These are phyloP conservation scores for Sporisorium reilianum DNA, from an alignment of 1,284 basidiomycete genomes.

Conservation along the genomic window DNA sequence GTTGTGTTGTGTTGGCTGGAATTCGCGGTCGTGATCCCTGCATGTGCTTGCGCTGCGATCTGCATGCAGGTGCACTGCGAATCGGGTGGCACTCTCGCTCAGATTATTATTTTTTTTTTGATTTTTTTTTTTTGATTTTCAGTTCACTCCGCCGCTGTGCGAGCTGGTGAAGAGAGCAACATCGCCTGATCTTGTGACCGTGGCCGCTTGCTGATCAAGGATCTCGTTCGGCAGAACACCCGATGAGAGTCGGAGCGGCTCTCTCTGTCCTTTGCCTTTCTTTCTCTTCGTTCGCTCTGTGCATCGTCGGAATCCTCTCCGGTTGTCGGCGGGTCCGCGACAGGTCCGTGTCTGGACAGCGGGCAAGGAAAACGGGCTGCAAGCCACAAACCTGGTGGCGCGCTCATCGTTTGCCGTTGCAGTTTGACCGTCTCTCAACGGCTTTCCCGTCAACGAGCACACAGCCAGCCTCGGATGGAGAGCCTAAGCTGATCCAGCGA, in stretches of 20 bases:
- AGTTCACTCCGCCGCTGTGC: no score
- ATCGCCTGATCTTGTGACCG: slow-evolving; percentile 4
- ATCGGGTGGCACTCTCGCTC: no score
- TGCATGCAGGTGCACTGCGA: neutral
- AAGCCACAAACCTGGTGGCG: no score
- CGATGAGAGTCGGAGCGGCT: neutral
- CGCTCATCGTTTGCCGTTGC: no score
- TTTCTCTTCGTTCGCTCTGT: neutral
- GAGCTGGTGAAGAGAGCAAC: neutral
- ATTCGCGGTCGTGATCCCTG: neutral
- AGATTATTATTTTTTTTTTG: neutral
- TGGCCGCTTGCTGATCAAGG: neutral
- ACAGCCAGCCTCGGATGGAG: no score
- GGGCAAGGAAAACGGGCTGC: no score
- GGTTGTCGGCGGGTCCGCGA: neutral
- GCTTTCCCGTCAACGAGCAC: no score
- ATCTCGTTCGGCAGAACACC: neutral
- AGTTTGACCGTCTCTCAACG: no score
- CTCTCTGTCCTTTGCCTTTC: neutral
- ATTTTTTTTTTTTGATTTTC: neutral
- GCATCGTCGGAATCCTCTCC: neutral
- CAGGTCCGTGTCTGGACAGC: no score
- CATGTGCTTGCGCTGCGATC: neutral
- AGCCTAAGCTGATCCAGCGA: no score
- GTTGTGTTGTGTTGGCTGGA: neutral